Conservation (phyloP, 2,329 filamentous ascomycete species). For the Huntiella bhutanensis region DNA sequence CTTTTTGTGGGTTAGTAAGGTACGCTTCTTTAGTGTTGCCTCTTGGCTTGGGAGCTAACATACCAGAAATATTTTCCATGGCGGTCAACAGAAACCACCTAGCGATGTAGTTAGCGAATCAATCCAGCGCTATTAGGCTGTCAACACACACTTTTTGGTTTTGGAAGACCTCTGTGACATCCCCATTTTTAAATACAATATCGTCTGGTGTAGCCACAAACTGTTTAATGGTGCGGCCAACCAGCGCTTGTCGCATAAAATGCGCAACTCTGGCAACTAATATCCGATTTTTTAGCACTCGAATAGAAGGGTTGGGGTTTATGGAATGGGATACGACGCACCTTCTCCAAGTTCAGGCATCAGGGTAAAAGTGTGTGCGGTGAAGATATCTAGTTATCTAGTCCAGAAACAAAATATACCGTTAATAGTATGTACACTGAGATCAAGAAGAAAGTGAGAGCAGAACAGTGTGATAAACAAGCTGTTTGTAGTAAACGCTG, state of each 20-base stretch:
- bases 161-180: slow-evolving; percentile 35
- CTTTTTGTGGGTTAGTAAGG: slow-evolving; percentile 13
- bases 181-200: slow-evolving; percentile 80
- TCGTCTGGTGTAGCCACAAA: slow-evolving; percentile 59
- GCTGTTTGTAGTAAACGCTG: too few relatives aligned
- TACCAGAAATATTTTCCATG: slow-evolving; percentile 96
- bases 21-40: background rate
- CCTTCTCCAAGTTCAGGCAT: slow-evolving; percentile 49
- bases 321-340: slow-evolving; percentile 13
- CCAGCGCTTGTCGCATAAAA: slow-evolving; percentile 64
- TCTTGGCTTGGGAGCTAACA: background rate
- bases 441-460: too few relatives aligned
- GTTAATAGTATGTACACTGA: too few relatives aligned
- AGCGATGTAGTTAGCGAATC: slow-evolving; percentile 17
- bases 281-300: background rate
- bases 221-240: slow-evolving; percentile 58
- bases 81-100: slow-evolving; percentile 49
- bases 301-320: slow-evolving; percentile 3
- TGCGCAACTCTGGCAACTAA: slow-evolving; percentile 69
- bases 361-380: too few relatives aligned
- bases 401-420: too few relatives aligned
- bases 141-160: background rate
- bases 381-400: too few relatives aligned
- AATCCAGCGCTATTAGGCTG: background rate
- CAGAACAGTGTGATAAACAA: too few relatives aligned